phyloP scores from a whole-genome alignment of 805 yeast genomes.

The Saccharomycopsis sp. region DNA sequence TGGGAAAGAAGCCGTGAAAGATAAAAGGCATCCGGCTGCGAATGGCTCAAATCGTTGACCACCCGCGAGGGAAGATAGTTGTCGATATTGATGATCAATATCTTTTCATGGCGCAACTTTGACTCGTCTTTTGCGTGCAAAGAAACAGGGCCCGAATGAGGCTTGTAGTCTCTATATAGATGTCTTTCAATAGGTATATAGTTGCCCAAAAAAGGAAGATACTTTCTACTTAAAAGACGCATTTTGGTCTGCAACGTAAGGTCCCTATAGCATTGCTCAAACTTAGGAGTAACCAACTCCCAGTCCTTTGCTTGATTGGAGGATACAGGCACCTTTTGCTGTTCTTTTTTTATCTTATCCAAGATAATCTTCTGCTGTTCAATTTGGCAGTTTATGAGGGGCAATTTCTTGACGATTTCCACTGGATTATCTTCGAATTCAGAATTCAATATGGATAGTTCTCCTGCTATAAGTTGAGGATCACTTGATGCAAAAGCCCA shows the following conservation, averaged over 20 bases:
- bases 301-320: neutral
- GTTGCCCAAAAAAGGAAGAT: neutral
- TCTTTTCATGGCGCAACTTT: constrained; percentile 1
- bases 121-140: neutral
- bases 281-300: constrained; percentile 9
- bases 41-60: neutral
- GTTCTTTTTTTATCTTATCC: neutral
- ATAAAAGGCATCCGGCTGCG: neutral
- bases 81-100: constrained; percentile 12
- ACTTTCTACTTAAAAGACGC: constrained; percentile 6
- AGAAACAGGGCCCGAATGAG: neutral
- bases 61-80: constrained; percentile 12
- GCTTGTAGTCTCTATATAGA: constrained; percentile 10
- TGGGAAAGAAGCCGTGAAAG: neutral
- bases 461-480: constrained; percentile 9
- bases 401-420: constrained; percentile 7
- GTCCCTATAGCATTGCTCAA: constrained; percentile 13
- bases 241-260: constrained; percentile 8
- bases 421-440: constrained; percentile 16
- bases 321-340: neutral
- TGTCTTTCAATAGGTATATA: constrained; percentile 20
- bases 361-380: neutral
- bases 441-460: constrained; percentile 12
- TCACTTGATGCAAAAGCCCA: constrained; percentile 19
- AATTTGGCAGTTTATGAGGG: neutral